Conservation (phyloP, 2,329 filamentous ascomycete genomes). For the Aspergillus udagawae region DNA sequence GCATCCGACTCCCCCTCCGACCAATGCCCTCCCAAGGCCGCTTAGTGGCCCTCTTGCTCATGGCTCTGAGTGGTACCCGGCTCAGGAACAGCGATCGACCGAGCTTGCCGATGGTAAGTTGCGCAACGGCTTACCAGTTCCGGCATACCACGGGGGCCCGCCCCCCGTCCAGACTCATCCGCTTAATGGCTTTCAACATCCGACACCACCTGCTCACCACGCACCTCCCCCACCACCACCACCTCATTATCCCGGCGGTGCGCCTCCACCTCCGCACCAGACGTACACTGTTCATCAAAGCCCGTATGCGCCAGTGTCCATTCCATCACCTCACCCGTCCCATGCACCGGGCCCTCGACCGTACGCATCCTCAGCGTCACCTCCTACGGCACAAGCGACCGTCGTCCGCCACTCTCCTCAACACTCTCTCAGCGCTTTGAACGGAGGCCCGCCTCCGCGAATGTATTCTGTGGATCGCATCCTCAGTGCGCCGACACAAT, state of each 20-base stretch:
- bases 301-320: slow-evolving; percentile 34
- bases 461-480: slow-evolving; percentile 37
- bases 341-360: slow-evolving; percentile 29
- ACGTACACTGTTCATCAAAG: slow-evolving; percentile 35
- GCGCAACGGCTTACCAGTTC: slow-evolving; percentile 34
- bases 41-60: slow-evolving; percentile 27
- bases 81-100: slow-evolving; percentile 33
- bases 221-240: slow-evolving; percentile 25
- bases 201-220: slow-evolving; percentile 25
- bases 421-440: slow-evolving; percentile 32
- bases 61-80: slow-evolving; percentile 29
- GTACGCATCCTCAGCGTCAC: slow-evolving; percentile 36
- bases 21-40: slow-evolving; percentile 25
- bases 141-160: slow-evolving; percentile 29
- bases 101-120: slow-evolving; percentile 27
- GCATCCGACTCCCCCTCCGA: slow-evolving; percentile 22
- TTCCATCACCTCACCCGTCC: slow-evolving; percentile 32
- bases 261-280: slow-evolving; percentile 33
- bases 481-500: slow-evolving; percentile 30
- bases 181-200: slow-evolving; percentile 46
- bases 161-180: slow-evolving; percentile 51
- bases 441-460: slow-evolving; percentile 33
- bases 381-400: slow-evolving; percentile 35
- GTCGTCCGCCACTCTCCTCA: slow-evolving; percentile 36
- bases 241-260: slow-evolving; percentile 29